Conservation (phyloP, 1,284 basidiomycete genomes). For the Moesziomyces parantarcticus region DNA sequence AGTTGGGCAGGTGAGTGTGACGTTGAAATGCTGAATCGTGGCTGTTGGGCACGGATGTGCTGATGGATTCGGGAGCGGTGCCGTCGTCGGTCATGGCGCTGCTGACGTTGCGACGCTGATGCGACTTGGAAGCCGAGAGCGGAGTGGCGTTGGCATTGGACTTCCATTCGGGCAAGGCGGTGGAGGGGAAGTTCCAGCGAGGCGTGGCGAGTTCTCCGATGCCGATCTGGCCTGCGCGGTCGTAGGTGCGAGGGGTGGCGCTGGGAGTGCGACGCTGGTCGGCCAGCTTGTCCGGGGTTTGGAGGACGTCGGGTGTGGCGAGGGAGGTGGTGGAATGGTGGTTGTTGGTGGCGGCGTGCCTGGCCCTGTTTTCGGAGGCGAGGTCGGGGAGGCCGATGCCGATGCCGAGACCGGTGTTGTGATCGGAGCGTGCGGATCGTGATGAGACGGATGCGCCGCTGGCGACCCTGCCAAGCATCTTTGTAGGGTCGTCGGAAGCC, state of each 20-base stretch:
- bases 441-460: slow-evolving; percentile 7
- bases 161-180: slow-evolving; percentile 28
- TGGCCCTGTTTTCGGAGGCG: slow-evolving; percentile 11
- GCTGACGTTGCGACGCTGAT: slow-evolving; percentile 36
- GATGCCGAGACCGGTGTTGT: slow-evolving; percentile 26
- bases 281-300: slow-evolving; percentile 49
- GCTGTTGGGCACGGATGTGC: slow-evolving; percentile 20
- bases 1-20: slow-evolving; percentile 3
- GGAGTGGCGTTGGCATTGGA: slow-evolving; percentile 19
- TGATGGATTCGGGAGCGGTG: slow-evolving; percentile 17
- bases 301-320: slow-evolving; percentile 9
- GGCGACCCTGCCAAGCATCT: slow-evolving; percentile 18
- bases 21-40: slow-evolving; percentile 18
- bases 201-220: slow-evolving; percentile 98
- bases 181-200: slow-evolving; percentile 75
- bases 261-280: slow-evolving; percentile 22
- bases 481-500: slow-evolving; percentile 26
- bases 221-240: slow-evolving; percentile 87
- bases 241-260: slow-evolving; percentile 69
- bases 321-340: slow-evolving; percentile 2
- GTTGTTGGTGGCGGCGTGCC: not conserved
- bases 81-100: slow-evolving; percentile 41
- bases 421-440: slow-evolving; percentile 8
- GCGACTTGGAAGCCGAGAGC: slow-evolving; percentile 16
- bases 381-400: slow-evolving; percentile 51